Conservation (phyloP, 2,329 filamentous ascomycete genomes). For the Pseudogymnoascus sp. region DNA sequence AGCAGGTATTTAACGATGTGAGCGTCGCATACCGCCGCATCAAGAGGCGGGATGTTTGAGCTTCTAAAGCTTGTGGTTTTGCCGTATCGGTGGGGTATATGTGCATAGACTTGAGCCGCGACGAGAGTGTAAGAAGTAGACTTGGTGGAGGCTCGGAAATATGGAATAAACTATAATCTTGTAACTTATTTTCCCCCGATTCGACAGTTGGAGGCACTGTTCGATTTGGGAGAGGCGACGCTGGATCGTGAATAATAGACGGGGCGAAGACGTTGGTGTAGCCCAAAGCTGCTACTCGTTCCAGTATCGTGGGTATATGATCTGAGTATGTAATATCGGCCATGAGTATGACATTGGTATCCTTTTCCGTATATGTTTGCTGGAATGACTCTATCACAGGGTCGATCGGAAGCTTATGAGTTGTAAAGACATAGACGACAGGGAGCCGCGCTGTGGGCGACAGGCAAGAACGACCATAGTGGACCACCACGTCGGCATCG, state of each 20-base stretch:
- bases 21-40: slow-evolving; percentile 83
- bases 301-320: slow-evolving; percentile 55
- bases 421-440: slow-evolving; percentile 85
- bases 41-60: slow-evolving; percentile 47
- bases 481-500: slow-evolving; percentile 81
- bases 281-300: slow-evolving; percentile 49
- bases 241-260: slow-evolving; percentile 66
- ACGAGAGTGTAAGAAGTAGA: slow-evolving; percentile 78
- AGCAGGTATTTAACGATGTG: slow-evolving; percentile 67
- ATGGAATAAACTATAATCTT: slow-evolving; percentile 62
- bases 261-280: slow-evolving; percentile 65
- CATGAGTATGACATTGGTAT: slow-evolving; percentile 65
- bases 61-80: slow-evolving; percentile 26
- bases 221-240: slow-evolving; percentile 76
- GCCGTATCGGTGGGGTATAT: slow-evolving; percentile 56
- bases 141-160: slow-evolving; percentile 77
- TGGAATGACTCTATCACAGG: slow-evolving; percentile 51
- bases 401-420: slow-evolving; percentile 56
- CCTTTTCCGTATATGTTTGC: slow-evolving; percentile 56
- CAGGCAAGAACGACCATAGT: slow-evolving; percentile 87
- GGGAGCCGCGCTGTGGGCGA: slow-evolving; percentile 82
- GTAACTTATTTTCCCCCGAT: slow-evolving; percentile 33
- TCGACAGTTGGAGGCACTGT: slow-evolving; percentile 47
- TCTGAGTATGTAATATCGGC: slow-evolving; percentile 82
- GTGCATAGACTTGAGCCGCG: slow-evolving; percentile 68